Evolutionary conservation across 441 rosid genomes (phyloP).

Genomic region (Eruca vesicaria): DNA sequence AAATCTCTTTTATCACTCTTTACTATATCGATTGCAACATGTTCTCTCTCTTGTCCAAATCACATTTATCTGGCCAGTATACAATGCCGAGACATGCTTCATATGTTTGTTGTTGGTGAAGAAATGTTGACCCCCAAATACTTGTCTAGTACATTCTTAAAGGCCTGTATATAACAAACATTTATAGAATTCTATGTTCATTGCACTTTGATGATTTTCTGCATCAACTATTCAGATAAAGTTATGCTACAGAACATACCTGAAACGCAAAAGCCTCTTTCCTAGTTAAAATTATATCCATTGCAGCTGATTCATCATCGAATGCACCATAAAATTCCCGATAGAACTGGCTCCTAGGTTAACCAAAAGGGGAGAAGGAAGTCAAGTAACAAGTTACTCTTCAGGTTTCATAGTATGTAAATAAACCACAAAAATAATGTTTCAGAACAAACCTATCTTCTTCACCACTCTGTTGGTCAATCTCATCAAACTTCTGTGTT

Average conservation of each 20-base stretch:
- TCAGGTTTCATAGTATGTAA: constrained; percentile 8
- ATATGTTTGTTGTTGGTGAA: constrained; percentile 24
- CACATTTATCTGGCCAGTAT: constrained; percentile 13
- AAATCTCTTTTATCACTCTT: background rate
- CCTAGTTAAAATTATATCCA: constrained; percentile 75
- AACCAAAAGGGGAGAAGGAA: constrained; percentile 16
- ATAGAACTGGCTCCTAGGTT: constrained; percentile 72
- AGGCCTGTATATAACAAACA: constrained; percentile 49
- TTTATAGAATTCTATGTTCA: background rate
- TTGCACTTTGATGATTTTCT: background rate
- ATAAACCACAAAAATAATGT: background rate
- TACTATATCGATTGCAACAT: background rate
- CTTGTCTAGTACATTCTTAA: constrained; percentile 64
- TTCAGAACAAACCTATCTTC: constrained; percentile 54
- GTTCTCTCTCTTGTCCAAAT: background rate
- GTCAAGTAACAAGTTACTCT: constrained; percentile 9
- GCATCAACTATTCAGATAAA: constrained; percentile 3
- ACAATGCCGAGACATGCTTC: background rate
- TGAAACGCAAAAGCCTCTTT: constrained; percentile 75
- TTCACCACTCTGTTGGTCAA: constrained; percentile 61
- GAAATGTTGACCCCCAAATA: constrained; percentile 50
- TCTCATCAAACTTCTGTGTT: constrained; percentile 77
- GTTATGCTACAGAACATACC: constrained; percentile 43
- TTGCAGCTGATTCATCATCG: constrained; percentile 83
- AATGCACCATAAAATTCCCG: constrained; percentile 69